phyloP scores from a whole-genome alignment of 2,329 filamentous ascomycete genomes.

The Pleomassaria siparia region DNA sequence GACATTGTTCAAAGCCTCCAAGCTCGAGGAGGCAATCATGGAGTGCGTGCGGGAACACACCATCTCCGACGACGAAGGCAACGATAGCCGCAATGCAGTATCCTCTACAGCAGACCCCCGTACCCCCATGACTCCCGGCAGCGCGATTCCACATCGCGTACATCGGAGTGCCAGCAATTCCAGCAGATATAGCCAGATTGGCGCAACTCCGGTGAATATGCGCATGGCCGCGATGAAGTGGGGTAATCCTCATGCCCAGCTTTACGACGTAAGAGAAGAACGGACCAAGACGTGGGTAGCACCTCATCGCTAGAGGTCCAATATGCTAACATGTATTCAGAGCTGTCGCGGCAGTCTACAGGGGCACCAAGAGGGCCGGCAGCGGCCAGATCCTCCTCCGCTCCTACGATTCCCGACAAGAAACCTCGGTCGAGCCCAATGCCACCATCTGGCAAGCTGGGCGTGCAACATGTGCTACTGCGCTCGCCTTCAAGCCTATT shows the following conservation, averaged over 20 bases:
- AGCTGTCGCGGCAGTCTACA: constrained; percentile 87
- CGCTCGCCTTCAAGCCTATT: constrained; percentile 93
- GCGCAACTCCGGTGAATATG: constrained; percentile 60
- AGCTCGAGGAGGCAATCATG: constrained; percentile 88
- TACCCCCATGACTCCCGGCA: constrained; percentile 45
- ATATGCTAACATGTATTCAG: constrained; percentile 50
- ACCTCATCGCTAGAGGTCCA: neutral
- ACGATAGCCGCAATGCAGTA: constrained; percentile 60
- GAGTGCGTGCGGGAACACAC: constrained; percentile 84
- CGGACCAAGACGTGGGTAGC: constrained; percentile 84
- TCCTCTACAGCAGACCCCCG: constrained; percentile 46
- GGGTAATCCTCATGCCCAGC: constrained; percentile 79
- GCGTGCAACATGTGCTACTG: constrained; percentile 87
- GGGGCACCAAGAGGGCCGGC: constrained; percentile 70
- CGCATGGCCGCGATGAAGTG: constrained; percentile 55
- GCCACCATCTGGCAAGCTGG: constrained; percentile 98
- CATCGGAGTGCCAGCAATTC: constrained; percentile 74
- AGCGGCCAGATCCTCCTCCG: constrained; percentile 71
- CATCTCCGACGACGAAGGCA: constrained; percentile 76
- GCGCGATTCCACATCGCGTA: constrained; percentile 27
- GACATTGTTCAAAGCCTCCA: constrained; percentile 95
- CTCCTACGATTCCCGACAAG: constrained; percentile 93
- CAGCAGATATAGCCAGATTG: constrained; percentile 80
- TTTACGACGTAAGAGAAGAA: constrained; percentile 87
- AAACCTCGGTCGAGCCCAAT: constrained; percentile 86